A percentile compares a stretch with the other conserved stretches of the same genome.
phyloP scores from a whole-genome alignment of 306 rosid genomes.

The Luffa aegyptiaca region DNA sequence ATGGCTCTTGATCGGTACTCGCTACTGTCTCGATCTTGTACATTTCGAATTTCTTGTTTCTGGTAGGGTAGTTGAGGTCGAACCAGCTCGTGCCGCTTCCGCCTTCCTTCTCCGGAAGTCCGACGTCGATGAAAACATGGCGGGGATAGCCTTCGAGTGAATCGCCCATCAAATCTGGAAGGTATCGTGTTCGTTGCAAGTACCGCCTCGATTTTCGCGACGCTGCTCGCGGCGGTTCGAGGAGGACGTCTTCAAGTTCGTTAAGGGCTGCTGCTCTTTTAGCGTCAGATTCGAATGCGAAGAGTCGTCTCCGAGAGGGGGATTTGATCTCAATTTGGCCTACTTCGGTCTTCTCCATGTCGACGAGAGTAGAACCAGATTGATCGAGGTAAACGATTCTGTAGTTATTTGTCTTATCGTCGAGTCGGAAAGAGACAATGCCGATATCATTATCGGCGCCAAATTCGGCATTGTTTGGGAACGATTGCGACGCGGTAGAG shows the following conservation, averaged over 20 bases:
- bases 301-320: conserved; percentile 26
- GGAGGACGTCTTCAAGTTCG: conserved; percentile 60
- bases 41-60: conserved; percentile 58
- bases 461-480: background rate
- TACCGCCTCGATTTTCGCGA: conserved; percentile 46
- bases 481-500: conserved; percentile 1
- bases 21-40: conserved; percentile 43
- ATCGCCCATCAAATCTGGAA: conserved; percentile 74
- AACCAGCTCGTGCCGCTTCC: conserved; percentile 51
- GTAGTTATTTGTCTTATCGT: conserved; percentile 22
- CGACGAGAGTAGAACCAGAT: conserved; percentile 22
- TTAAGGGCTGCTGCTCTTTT: conserved; percentile 52
- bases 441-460: conserved; percentile 9
- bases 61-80: conserved; percentile 39
- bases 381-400: conserved; percentile 30
- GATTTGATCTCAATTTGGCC: background rate
- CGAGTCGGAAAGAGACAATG: conserved; percentile 14
- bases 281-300: conserved; percentile 19
- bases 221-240: conserved; percentile 69
- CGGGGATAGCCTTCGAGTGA: conserved; percentile 55
- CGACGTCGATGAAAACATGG: conserved; percentile 59
- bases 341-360: conserved; percentile 33
- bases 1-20: conserved; percentile 10
- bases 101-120: conserved; percentile 35
- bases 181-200: conserved; percentile 38